Evolutionary conservation across 2,329 filamentous ascomycete species (phyloP), one percentile per base, ranked within the genome.

Genomic region (Hypoxylon sp.): DNA sequence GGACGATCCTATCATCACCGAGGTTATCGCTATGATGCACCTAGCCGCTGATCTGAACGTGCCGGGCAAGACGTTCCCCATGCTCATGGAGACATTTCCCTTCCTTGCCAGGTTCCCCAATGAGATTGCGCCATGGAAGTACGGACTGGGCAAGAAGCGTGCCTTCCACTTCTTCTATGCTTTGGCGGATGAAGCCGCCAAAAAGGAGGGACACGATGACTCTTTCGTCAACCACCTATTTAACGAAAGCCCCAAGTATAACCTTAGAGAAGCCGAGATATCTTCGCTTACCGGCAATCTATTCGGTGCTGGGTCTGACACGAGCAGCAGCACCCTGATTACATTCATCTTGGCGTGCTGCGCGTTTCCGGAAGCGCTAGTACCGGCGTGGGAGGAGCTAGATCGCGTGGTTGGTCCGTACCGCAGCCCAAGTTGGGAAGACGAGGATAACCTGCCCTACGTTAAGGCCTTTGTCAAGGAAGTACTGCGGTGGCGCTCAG

Each of bases 1-100:
- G 70, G 77, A 82, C 14, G 85, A 88, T 68, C 85, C 85, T 3
- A 86, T 86, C 70, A 84, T 87, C 64, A 85, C 85, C 2, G 85
- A 88, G 71, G 86, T 85, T n/a, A 84, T 88, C 61, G 82, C 84
- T 0, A 77, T 85, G 30, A 84, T 88, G 81, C 83, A 88, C 61
- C 79, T 85, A 56, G 85, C 85, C 0, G 85, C 85, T 1, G 84
- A 86, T 58, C 76, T 88, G 20, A 84, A 83, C 67, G 83, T 84
- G 48, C 80, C 83, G 0, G 82, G 83, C 7, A 85, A 85, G 71
- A 81, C 76, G 0, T 87, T 85, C 69, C 85, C 83, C 22, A 86
- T 83, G 83, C 74, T 88, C 26, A 80, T 87, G 78, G 85, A 87
- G 72, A 86, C 84, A 0, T 86, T 86, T 57, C 83, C 83, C 1